phyloP scores from a whole-genome alignment of 495 filamentous ascomycete species.

The Aspergillus nanangensis region DNA sequence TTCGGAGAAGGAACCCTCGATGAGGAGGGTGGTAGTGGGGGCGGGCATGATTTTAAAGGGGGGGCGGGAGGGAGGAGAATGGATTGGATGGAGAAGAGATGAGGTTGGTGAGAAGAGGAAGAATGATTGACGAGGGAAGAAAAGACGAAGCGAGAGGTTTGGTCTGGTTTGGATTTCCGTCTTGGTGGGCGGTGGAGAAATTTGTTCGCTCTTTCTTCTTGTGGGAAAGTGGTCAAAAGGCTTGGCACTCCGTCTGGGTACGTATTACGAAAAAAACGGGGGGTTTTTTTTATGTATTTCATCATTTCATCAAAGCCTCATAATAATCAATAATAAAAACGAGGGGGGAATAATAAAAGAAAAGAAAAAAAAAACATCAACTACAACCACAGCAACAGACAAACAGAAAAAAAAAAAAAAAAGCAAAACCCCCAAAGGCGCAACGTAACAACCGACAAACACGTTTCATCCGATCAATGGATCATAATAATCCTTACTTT shows the following conservation, averaged over 20 bases:
- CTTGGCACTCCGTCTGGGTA: conserved; percentile 31
- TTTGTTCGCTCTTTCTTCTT: too few relatives aligned
- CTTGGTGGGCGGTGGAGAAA: conserved; percentile 42
- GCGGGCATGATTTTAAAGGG: conserved; percentile 41
- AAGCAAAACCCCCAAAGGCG: too few relatives aligned
- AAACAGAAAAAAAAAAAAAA: neutral
- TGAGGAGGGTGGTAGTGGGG: conserved; percentile 64
- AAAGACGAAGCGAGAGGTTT: conserved; percentile 10
- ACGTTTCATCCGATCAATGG: too few relatives aligned
- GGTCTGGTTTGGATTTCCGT: conserved; percentile 13
- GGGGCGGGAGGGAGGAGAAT: conserved; percentile 11
- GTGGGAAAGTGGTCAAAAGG: conserved; percentile 46
- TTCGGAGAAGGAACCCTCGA: conserved; percentile 88
- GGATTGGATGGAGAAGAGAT: conserved; percentile 19
- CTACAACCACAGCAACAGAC: conserved; percentile 5
- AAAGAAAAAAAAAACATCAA: neutral
- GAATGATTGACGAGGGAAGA: neutral
- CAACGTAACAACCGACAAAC: too few relatives aligned
- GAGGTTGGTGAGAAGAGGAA: conserved; percentile 15
- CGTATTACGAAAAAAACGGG: neutral
- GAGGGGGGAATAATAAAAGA: neutral
- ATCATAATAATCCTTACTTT: too few relatives aligned
- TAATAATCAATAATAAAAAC: neutral
- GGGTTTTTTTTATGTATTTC: neutral
- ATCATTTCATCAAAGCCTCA: neutral